These are phyloP conservation scores for Aspergillus kassunensis DNA, from an alignment of 495 filamentous ascomycete species.

Conservation along the genomic window DNA sequence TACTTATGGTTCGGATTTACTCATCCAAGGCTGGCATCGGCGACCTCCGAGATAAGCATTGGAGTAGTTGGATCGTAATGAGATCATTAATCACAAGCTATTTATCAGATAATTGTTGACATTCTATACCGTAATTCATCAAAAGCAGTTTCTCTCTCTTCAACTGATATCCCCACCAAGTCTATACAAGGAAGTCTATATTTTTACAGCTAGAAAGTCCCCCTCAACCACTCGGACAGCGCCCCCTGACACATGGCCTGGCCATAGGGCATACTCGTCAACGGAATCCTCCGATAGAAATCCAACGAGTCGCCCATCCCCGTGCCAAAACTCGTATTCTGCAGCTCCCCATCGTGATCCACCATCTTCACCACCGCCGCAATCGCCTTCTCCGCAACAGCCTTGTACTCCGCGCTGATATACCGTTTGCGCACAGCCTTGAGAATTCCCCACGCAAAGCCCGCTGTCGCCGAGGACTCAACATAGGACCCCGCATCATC, in stretches of 20 bases:
- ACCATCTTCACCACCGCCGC: conserved; percentile 57
- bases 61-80: no score
- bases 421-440: conserved; percentile 66
- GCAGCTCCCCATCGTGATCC: conserved; percentile 57
- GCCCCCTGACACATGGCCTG: conserved; percentile 77
- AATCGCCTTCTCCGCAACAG: conserved; percentile 57
- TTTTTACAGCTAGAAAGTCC: conserved; percentile 45
- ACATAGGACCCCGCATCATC: conserved; percentile 52
- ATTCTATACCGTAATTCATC: no score
- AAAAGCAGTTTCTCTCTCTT: no score
- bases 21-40: no score
- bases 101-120: no score
- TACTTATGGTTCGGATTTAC: background rate
- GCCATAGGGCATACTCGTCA: conserved; percentile 73
- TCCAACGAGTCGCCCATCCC: conserved; percentile 63
- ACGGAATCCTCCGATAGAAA: conserved; percentile 64
- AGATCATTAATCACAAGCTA: no score
- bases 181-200: no score
- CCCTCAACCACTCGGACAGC: conserved; percentile 60
- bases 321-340: conserved; percentile 69
- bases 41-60: no score
- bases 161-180: no score
- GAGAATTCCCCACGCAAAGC: conserved; percentile 70
- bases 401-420: conserved; percentile 45
- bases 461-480: conserved; percentile 69